Base-by-base conservation (phyloP, 192 early-diverging fungal genomes). In the Backusella tuberculispora region DNA sequence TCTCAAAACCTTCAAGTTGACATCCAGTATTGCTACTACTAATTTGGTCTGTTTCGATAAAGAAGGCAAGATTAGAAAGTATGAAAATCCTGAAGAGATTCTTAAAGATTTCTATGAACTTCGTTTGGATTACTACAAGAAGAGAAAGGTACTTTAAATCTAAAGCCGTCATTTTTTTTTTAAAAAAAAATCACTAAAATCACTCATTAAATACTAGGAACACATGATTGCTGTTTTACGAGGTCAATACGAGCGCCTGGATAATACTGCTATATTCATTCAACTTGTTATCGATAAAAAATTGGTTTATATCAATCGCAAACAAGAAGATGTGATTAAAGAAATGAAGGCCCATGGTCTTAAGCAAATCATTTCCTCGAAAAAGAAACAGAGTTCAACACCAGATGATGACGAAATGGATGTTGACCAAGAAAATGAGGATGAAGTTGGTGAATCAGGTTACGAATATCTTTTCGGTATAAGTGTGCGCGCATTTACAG, bases 11-110 rank as follows among this genome's bases (percentile, higher is more conserved):
- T 95, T 99, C 78, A 96, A 95, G 82, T 78, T 97, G 7, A 80
- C 83, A 13, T 82, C 85, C 10, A 83, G 86, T 21, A 85, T 99
- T 45, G 77, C 90, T 5, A 97, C 94, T 0, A 88, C 88, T 19
- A 99, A 99, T 80, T 90, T 99, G 88, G 95, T 98, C 5, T 97
- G 95, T 81, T 98, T 98, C 78, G 95, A 99, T 85, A 82, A 85
- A 21, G 83, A 95, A 37, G 95, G 94, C 21, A 90, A 94, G 8
- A 88, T 99, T 66, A 86, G 88, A 66, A 95, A 93, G 80, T 98
- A 95, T 80, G 75, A 75, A 15, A 86, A 80, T 0, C 85, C 95
- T 4, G 89, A 94, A 71, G 90, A 94, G 34, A 94, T 99, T 46
- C 76, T 99, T 38, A 78, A 85, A 53, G 95, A 98, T 70, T 99